A percentile compares a stretch with the other conserved stretches of the same genome.
phyloP scores from a whole-genome alignment of 257 asterid species.

The Agastache rugosa region DNA sequence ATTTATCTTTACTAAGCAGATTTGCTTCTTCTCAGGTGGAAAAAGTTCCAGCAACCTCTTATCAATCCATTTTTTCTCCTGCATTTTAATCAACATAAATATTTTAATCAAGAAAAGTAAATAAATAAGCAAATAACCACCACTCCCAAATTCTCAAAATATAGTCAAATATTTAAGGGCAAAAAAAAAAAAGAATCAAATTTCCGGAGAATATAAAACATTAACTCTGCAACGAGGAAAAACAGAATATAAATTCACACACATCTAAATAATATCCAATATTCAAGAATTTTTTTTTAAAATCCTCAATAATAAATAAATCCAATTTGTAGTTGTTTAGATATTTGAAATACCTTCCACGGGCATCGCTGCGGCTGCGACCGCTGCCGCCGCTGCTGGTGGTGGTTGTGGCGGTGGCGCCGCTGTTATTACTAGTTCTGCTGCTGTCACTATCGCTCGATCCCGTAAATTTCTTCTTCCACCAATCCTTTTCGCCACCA shows the following conservation, averaged over 20 bases:
- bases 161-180: too few species aligned
- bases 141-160: too few species aligned
- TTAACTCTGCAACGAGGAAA: too few species aligned
- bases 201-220: too few species aligned
- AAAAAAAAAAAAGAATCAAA: too few species aligned
- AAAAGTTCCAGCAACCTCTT: slow-evolving; percentile 48
- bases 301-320: background rate
- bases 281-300: background rate
- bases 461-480: slow-evolving; percentile 63
- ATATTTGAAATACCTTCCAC: slow-evolving; percentile 25
- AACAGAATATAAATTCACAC: too few species aligned
- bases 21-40: slow-evolving; percentile 44
- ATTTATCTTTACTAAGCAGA: slow-evolving; percentile 26
- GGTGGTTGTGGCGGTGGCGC: slow-evolving; percentile 38
- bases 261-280: background rate
- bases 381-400: slow-evolving; percentile 34
- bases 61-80: slow-evolving; percentile 51
- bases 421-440: slow-evolving; percentile 37
- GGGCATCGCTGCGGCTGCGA: slow-evolving; percentile 31
- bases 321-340: background rate
- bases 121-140: too few species aligned
- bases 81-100: slow-evolving; percentile 37
- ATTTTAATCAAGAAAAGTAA: background rate
- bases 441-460: slow-evolving; percentile 63
- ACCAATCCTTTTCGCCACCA: slow-evolving; percentile 61